Base-by-base conservation (phyloP, 1,284 basidiomycete genomes). In the Moesziomyces antarcticus region DNA sequence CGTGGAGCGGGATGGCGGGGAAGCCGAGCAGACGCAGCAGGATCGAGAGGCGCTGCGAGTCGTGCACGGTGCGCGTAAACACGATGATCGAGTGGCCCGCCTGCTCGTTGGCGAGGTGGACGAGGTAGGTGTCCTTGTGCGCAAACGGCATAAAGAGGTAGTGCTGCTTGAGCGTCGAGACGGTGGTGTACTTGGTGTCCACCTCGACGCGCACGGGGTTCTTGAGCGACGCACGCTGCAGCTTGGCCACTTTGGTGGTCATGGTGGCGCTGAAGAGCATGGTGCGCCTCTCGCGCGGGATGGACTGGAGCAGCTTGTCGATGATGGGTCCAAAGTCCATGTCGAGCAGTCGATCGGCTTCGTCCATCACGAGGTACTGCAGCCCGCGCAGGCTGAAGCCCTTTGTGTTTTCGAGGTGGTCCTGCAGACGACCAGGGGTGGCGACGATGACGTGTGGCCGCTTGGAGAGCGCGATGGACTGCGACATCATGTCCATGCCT, bases 231-330 rank as follows among this genome's bases (percentile, higher is more conserved):
- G 97, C 96, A 57, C 97, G 87, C 84, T 99, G 96, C 9, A 99
- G 87, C 85, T 99, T 98, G 24, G 93, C 94, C 11, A 99, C 94
- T 85, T 98, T 99, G 22, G 94, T 97, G 3, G 96, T 97, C 95
- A 99, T 99, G n/a, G 97, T 99, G 1, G 97, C 97, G 16, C 94
- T 97, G 87, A 97, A 99, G 1, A 99, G 88, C 84, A 95, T 98
- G 0, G 97, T 99, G 37, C 91, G 92, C 21, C 97, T 89, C 81
- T 99, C 95, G 81, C 91, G 92, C 20, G 97, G 97, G 72, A 99
- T 92, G 45, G 93, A 90, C 86, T 97, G 97, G 46, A 99, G 87
- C 69, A 99, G 94, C 86, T 95, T 96, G 87, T 99, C 97, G 72
- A 99, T 95, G 60, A 93, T 92, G 40, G 93, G 92, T 20, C 94